A percentile compares a stretch with the other conserved stretches of the same genome.
These are phyloP conservation scores for Rosellinia necatrix DNA, from an alignment of 2,329 filamentous ascomycete genomes.

Conservation along the genomic window DNA sequence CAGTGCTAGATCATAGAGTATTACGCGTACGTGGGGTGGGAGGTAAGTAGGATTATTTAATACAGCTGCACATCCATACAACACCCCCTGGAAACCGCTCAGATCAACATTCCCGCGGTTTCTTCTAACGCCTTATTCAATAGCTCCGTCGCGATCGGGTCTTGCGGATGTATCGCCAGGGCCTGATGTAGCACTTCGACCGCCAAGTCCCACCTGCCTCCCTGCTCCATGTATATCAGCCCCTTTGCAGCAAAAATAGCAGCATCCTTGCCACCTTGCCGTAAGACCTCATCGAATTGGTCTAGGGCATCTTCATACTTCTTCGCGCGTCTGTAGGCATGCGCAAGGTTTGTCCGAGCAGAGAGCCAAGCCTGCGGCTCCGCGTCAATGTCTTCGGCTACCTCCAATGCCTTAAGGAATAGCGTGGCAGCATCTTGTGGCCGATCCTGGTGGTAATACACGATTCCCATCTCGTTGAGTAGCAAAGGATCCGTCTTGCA, in stretches of 20 bases:
- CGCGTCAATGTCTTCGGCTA: conserved; percentile 80
- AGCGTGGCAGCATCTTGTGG: conserved; percentile 75
- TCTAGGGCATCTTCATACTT: conserved; percentile 72
- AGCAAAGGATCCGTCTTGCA: conserved; percentile 87
- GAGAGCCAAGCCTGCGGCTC: conserved; percentile 83
- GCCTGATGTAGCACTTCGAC: conserved; percentile 84
- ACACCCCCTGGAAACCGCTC: not conserved
- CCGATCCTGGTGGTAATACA: conserved; percentile 90
- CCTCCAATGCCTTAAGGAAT: conserved; percentile 76
- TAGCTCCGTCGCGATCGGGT: conserved; percentile 79
- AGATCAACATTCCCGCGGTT: conserved; percentile 49
- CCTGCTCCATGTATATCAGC: conserved; percentile 79
- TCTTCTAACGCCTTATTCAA: conserved; percentile 73
- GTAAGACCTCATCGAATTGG: conserved; percentile 85
- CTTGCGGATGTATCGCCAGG: conserved; percentile 76
- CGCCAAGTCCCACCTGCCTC: conserved; percentile 71
- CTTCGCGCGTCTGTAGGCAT: conserved; percentile 77
- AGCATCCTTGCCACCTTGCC: conserved; percentile 79
- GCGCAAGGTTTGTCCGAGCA: conserved; percentile 85
- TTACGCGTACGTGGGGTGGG: not conserved
- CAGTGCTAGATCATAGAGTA: not conserved
- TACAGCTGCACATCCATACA: not conserved
- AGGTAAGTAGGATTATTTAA: not conserved
- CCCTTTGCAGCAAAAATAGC: conserved; percentile 82
- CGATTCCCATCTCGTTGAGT: conserved; percentile 93